Conservation (phyloP, 2,329 filamentous ascomycete genomes). For the Verticillium klebahnii region DNA sequence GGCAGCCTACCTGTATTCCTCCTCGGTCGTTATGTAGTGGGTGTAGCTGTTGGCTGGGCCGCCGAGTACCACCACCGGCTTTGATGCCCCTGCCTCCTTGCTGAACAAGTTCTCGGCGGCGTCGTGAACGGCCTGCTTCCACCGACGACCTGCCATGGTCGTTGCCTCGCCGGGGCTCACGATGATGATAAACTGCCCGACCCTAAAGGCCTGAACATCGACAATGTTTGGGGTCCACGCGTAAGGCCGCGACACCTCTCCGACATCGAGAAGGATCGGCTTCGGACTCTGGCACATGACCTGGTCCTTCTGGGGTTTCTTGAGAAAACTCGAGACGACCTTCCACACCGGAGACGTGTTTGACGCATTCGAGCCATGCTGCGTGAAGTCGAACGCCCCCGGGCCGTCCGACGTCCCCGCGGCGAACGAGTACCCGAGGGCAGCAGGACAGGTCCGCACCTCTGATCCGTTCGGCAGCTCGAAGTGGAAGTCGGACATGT, state of each 20-base stretch:
- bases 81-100: slow-evolving; percentile 21
- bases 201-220: slow-evolving; percentile 76
- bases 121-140: slow-evolving; percentile 65
- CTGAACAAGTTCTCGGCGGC: slow-evolving; percentile 39
- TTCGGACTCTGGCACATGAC: slow-evolving; percentile 74
- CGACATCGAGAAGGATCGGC: slow-evolving; percentile 81
- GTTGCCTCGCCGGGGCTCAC: slow-evolving; percentile 84
- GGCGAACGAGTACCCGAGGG: slow-evolving; percentile 84
- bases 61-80: slow-evolving; percentile 73
- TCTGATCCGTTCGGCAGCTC: slow-evolving; percentile 64
- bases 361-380: slow-evolving; percentile 68
- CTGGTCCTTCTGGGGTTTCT: slow-evolving; percentile 64
- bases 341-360: slow-evolving; percentile 73
- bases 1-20: slow-evolving; percentile 48
- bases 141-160: slow-evolving; percentile 86
- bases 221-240: slow-evolving; percentile 85
- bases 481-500: slow-evolving; percentile 73
- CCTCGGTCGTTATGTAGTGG: slow-evolving; percentile 69
- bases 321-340: slow-evolving; percentile 65
- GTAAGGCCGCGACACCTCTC: slow-evolving; percentile 70
- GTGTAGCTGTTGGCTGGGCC: slow-evolving; percentile 87
- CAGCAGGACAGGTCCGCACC: slow-evolving; percentile 75
- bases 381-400: slow-evolving; percentile 84
- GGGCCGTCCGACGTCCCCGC: slow-evolving; percentile 87
- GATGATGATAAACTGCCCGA: slow-evolving; percentile 80